A percentile compares a stretch with the other conserved stretches of the same genome.
Evolutionary conservation across 495 filamentous ascomycete genomes (phyloP).

Genomic region (Parathielavia appendiculata): DNA sequence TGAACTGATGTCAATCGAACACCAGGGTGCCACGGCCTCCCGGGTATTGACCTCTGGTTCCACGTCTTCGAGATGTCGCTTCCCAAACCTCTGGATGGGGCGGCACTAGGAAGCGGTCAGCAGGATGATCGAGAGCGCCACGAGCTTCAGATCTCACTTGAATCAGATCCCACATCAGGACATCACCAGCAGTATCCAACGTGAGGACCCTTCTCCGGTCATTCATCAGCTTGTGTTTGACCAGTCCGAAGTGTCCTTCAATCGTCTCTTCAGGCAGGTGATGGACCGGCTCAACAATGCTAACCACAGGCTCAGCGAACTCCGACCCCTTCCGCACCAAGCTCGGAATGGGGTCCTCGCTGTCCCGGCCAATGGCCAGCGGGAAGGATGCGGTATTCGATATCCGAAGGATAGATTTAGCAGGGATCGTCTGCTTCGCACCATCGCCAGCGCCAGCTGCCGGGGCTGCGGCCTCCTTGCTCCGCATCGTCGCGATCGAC

Average conservation of each 20-base stretch:
- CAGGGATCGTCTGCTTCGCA: constrained; percentile 62
- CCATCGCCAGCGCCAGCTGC: constrained; percentile 31
- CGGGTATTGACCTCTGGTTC: constrained; percentile 78
- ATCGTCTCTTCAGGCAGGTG: constrained; percentile 79
- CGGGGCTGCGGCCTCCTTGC: constrained; percentile 21
- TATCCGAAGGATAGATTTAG: constrained; percentile 67
- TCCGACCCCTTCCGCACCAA: constrained; percentile 56
- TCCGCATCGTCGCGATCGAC: constrained; percentile 40
- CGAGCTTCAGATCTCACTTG: constrained; percentile 49
- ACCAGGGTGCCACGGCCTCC: constrained; percentile 92
- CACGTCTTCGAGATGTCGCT: constrained; percentile 88
- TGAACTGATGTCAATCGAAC: constrained; percentile 86
- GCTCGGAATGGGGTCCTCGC: constrained; percentile 42
- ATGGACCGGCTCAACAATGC: constrained; percentile 59
- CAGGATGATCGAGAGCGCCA: constrained; percentile 1
- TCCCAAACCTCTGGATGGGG: constrained; percentile 81
- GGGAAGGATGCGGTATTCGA: constrained; percentile 80
- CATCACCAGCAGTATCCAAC: constrained; percentile 90
- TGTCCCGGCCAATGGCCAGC: constrained; percentile 35
- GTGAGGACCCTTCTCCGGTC: constrained; percentile 86
- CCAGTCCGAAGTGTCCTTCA: constrained; percentile 89
- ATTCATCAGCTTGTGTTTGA: constrained; percentile 89
- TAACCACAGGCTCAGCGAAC: constrained; percentile 54
- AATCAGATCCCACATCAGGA: constrained; percentile 92
- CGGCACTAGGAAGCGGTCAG: constrained; percentile 55